Conservation (phyloP, 176 grass and related monocot genomes). For the Thinopyrum elongatum region DNA sequence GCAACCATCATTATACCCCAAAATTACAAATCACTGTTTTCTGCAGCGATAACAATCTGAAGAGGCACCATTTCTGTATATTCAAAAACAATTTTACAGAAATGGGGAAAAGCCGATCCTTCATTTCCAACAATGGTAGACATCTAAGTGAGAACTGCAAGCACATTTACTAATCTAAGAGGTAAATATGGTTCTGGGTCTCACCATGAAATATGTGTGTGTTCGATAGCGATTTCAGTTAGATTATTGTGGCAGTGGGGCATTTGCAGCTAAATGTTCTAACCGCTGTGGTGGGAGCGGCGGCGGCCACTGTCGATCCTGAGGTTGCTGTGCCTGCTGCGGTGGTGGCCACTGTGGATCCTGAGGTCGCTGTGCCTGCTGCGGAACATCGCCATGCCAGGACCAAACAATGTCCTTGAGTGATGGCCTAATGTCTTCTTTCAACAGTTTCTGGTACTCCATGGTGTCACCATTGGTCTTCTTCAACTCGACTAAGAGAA, state of each 20-base stretch:
- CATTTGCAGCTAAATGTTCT: neutral
- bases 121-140: neutral
- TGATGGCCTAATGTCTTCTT: constrained; percentile 66
- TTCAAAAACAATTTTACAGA: constrained; percentile 8
- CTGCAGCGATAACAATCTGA: neutral
- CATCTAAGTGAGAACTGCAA: constrained; percentile 4
- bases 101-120: neutral
- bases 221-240: neutral
- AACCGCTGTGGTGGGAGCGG: neutral
- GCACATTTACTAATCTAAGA: neutral
- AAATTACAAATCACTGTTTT: neutral
- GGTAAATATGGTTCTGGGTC: neutral
- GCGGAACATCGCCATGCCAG: constrained; percentile 56
- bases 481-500: constrained; percentile 72
- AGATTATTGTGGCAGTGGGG: neutral
- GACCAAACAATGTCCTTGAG: constrained; percentile 70
- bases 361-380: neutral
- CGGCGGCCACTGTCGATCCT: neutral
- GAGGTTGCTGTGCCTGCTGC: neutral
- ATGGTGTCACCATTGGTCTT: constrained; percentile 71
- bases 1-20: neutral
- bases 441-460: constrained; percentile 74
- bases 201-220: neutral
- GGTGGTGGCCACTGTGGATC: neutral
- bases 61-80: neutral